A percentile compares a stretch with the other conserved stretches of the same genome.
Evolutionary conservation across 208 protist genomes (phyloP).

Genomic region (Tetramitus jugosus): DNA sequence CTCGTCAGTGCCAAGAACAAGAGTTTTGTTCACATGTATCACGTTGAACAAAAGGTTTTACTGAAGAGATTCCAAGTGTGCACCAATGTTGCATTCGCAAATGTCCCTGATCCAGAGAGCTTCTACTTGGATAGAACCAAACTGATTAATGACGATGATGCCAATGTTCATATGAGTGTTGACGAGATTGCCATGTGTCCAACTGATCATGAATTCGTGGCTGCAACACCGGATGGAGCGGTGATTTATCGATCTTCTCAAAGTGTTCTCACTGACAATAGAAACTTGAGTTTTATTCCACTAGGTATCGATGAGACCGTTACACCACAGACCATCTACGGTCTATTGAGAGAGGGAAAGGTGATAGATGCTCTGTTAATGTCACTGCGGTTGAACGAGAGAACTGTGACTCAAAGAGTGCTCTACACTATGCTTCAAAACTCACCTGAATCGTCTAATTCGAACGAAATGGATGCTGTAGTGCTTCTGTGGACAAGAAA

Average conservation of each 20-base stretch:
- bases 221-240: neutral
- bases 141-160: no score
- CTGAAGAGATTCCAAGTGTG: neutral
- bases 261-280: neutral
- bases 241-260: neutral
- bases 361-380: neutral
- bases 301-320: conserved; percentile 5
- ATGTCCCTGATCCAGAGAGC: neutral
- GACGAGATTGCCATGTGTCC: neutral
- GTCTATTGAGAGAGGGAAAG: no score
- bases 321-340: neutral
- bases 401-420: neutral
- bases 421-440: neutral
- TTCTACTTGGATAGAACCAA: no score
- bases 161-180: neutral
- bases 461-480: neutral
- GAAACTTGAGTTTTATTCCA: neutral
- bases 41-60: conserved; percentile 21
- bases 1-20: neutral
- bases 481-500: neutral
- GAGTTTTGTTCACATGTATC: conserved; percentile 30
- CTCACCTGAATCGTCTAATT: neutral
- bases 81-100: neutral
- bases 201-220: neutral
- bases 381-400: neutral